Evolutionary conservation across 768 basidiomycete genomes (phyloP).

Genomic region (Macrolepiota albuminosa): DNA sequence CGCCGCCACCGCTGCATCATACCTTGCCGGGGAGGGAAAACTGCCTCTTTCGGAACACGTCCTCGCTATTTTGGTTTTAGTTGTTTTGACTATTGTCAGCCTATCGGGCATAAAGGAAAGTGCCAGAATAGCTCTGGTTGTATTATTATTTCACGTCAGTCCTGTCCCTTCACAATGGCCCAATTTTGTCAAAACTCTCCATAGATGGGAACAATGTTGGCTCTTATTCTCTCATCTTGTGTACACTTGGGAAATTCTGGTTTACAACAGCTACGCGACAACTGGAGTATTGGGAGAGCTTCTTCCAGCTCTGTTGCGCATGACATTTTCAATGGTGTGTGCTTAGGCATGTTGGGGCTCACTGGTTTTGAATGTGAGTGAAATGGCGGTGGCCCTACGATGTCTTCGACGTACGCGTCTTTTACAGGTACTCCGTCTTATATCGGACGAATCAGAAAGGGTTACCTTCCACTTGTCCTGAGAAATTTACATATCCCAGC

Average conservation of each 20-base stretch:
- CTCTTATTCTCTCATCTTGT: constrained; percentile 44
- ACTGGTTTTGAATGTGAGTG: constrained; percentile 68
- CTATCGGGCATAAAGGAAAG: constrained; percentile 60
- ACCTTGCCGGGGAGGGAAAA: constrained; percentile 58
- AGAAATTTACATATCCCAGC: constrained; percentile 62
- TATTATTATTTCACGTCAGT: constrained; percentile 58
- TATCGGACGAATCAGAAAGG: constrained; percentile 52
- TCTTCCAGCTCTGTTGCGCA: constrained; percentile 27
- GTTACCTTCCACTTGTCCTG: constrained; percentile 53
- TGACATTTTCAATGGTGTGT: constrained; percentile 62
- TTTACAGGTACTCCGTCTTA: constrained; percentile 57
- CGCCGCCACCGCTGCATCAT: constrained; percentile 65
- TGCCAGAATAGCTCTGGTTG: constrained; percentile 50
- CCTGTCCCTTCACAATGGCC: background rate
- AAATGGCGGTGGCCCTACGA: background rate
- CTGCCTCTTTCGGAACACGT: constrained; percentile 54
- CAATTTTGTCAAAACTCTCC: background rate
- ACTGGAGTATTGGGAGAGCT: constrained; percentile 44
- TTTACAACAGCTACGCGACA: constrained; percentile 39
- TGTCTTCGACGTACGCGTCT: background rate
- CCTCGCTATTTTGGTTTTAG: constrained; percentile 48
- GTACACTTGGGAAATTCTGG: constrained; percentile 52
- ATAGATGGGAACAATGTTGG: constrained; percentile 54
- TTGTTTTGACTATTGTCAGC: constrained; percentile 49
- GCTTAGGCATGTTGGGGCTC: constrained; percentile 66